Base-by-base conservation (phyloP, 495 filamentous ascomycete species). In the Rhypophila decipiens region DNA sequence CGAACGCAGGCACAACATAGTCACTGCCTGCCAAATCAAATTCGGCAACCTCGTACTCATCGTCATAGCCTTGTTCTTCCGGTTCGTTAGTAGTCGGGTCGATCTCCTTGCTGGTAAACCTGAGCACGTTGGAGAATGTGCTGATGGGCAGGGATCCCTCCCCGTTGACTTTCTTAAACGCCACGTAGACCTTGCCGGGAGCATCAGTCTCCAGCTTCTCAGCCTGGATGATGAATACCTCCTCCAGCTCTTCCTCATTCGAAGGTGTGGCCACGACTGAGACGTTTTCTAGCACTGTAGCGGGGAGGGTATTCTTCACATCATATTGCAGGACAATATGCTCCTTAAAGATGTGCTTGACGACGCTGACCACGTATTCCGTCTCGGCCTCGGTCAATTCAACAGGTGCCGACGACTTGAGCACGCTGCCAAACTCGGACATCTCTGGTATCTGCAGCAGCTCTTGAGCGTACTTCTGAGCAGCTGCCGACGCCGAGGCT, bases 331-430 rank as follows among this genome's bases (percentile, higher is more conserved):
- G 70, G 12, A 99, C 94, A 52, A 97, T 77, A 58, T 97, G 86
- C 61, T 95, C 87, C 66, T 90, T 91, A 82, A 95, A 97, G 58
- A 97, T 85, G 57, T 99, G 94, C 71, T 97, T 99, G 67, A 96
- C 77, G 9, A 88, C 87, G 15, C 77, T 77, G 33, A 97, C 94
- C 39, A 96, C 90, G 56, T 99, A 99, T 69, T 99, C 93, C 13
- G 93, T 96, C 66, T 97, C 93, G 51, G 87, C 86, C 66, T 99
- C 93, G 19, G 93, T 96, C 24, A 99, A 79, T 66, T 96, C 91
- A 36, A 95, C 86, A 39, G 85, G 69, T 19, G 79, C 62, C 34
- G 88, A 94, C 15, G 90, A 96, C 63, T 95, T 96, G 70, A 97
- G 84, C 20, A 97, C 75, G 42, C 72, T 73, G 52, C 94, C 94